Base-by-base conservation (phyloP, 345 rosid genomes). In the Pistacia integerrima region DNA sequence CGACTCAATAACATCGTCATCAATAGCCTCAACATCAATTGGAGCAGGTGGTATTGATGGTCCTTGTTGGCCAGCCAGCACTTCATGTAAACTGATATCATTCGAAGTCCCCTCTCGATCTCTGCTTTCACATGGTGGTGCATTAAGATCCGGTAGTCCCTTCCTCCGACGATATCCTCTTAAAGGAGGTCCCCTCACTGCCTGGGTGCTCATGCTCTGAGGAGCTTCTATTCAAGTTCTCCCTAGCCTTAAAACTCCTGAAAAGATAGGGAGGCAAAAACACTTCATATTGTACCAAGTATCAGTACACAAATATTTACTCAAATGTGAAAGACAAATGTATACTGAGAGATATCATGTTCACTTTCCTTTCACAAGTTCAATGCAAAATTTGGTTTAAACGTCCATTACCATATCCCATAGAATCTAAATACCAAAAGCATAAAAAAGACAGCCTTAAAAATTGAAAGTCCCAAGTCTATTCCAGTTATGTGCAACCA, bases 1-100 rank as follows among this genome's bases (percentile, higher is more conserved):
- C 48, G 90, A 86, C 81, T 90, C 89, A 71, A 92, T 66, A 78
- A 91, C 95, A 68, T 90, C 97, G 64, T 96, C 98, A 77, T 96
- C 97, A 75, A 91, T 60, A 54, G 87, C 92, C 78, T 93, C 99
- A 64, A 89, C 89, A 80, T 87, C 94, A 80, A 91, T 89, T 10
- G 90, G 62, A 52, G 83, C 63, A 74, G 80, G 76, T 13, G 78
- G 82, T 14, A 76, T 67, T 10, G 74, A 49, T 60, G 48, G 84
- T 73, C 77, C 77, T 68, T 76, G 90, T 13, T 80, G 84, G 67
- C 69, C 73, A 58, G 77, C 70, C 57, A 35, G 78, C 51, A 70
- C 70, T 41, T 71, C 76, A 55, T 74, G 74, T 66, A 75, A 17
- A n/a, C 76, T 71, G 51, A 46, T 81, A 44, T 83, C 86, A 70